A percentile compares a stretch with the other conserved stretches of the same genome.
Conservation (phyloP, 768 basidiomycete genomes). For the Russula virescens region DNA sequence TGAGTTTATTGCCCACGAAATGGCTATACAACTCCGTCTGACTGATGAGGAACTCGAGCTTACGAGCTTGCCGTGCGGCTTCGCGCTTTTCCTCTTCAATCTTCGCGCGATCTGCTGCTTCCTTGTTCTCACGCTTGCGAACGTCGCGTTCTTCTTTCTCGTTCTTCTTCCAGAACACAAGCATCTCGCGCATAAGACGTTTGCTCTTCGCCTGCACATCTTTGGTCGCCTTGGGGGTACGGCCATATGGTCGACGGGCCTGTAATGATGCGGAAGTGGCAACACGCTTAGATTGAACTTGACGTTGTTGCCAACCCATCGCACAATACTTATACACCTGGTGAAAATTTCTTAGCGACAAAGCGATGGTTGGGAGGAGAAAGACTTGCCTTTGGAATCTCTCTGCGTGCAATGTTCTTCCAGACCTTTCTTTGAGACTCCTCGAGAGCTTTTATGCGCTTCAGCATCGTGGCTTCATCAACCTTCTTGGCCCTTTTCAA, state of each 20-base stretch:
- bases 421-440: slow-evolving; percentile 86
- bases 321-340: slow-evolving; percentile 80
- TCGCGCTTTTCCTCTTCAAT: slow-evolving; percentile 92
- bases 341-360: neutral
- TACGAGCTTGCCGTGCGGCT: slow-evolving; percentile 87
- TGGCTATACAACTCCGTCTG: slow-evolving; percentile 99
- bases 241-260: slow-evolving; percentile 67
- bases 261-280: slow-evolving; percentile 70
- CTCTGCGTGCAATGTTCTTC: slow-evolving; percentile 80
- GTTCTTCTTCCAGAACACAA: slow-evolving; percentile 96
- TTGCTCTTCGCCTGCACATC: slow-evolving; percentile 82
- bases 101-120: slow-evolving; percentile 81
- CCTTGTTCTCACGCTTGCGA: slow-evolving; percentile 90
- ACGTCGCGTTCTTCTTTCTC: slow-evolving; percentile 94
- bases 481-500: slow-evolving; percentile 73
- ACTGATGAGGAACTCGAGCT: slow-evolving; percentile 96
- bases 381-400: slow-evolving; percentile 67
- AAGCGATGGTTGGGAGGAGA: neutral
- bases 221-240: slow-evolving; percentile 72
- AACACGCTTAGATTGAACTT: slow-evolving; percentile 68
- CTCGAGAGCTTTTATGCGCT: slow-evolving; percentile 71
- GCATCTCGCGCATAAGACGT: slow-evolving; percentile 91
- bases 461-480: slow-evolving; percentile 64
- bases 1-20: slow-evolving; percentile 96
- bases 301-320: slow-evolving; percentile 58